phyloP scores from a whole-genome alignment of 2,329 filamentous ascomycete species.

The Alternaria brassicicola region DNA sequence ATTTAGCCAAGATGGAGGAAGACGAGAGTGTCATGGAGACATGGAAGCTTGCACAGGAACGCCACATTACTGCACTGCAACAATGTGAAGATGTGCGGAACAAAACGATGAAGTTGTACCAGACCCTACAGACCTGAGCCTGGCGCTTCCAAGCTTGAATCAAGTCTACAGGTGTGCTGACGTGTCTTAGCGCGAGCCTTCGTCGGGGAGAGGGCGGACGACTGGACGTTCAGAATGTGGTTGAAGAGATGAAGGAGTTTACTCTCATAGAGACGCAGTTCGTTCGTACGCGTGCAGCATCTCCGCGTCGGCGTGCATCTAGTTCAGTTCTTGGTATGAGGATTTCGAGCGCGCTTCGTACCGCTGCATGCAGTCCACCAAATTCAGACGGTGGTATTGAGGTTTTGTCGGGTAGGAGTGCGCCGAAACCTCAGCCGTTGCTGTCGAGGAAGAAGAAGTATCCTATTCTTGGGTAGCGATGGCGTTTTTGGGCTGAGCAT shows the following conservation, averaged over 20 bases:
- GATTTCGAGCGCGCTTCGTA: background rate
- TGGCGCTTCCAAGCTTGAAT: background rate
- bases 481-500: conserved; percentile 8
- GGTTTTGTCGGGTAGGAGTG: background rate
- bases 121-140: conserved; percentile 21
- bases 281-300: background rate
- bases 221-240: background rate
- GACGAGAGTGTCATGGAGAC: conserved; percentile 67
- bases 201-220: background rate
- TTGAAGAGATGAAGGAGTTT: background rate
- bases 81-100: conserved; percentile 42
- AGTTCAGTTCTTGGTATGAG: background rate
- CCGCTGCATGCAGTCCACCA: background rate
- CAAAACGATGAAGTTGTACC: conserved; percentile 38
- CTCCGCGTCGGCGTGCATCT: background rate
- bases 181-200: background rate
- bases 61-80: conserved; percentile 63
- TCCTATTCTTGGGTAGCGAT: conserved; percentile 10
- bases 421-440: background rate
- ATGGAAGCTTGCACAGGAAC: conserved; percentile 65
- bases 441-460: conserved; percentile 13
- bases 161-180: conserved; percentile 13
- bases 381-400: background rate
- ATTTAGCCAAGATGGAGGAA: conserved; percentile 66
- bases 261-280: background rate